Conservation (phyloP, 306 rosid genomes). For the Aeschynomene evenia region DNA sequence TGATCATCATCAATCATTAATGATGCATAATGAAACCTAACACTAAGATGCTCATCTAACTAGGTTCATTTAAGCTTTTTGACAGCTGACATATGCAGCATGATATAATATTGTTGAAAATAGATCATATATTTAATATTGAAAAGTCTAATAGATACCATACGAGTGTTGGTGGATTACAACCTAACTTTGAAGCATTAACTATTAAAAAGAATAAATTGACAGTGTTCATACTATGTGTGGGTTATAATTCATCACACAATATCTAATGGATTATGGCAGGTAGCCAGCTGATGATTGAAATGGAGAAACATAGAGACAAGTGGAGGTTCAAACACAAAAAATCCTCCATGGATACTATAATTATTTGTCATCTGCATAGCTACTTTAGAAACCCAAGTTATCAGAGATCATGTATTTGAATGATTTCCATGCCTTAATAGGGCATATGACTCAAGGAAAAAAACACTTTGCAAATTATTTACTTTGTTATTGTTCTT, state of each 20-base stretch:
- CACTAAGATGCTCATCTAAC: not conserved
- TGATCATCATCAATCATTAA: not conserved
- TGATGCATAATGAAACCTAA: not conserved
- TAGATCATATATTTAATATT: not conserved
- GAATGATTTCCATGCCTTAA: not conserved
- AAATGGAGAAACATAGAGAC: not conserved
- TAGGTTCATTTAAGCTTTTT: not conserved
- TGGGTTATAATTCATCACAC: not conserved
- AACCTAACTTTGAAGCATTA: not conserved
- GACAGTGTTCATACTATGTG: not conserved
- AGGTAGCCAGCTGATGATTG: not conserved
- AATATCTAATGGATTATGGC: not conserved
- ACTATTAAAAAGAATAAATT: not conserved
- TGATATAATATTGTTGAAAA: too few relatives aligned
- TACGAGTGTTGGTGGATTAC: not conserved
- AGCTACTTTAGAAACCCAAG: not conserved
- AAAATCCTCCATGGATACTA: not conserved
- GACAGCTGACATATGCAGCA: not conserved
- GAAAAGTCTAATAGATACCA: not conserved
- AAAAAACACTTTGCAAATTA: slow-evolving; percentile 7
- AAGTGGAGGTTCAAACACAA: not conserved
- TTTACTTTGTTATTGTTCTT: not conserved
- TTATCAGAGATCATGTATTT: not conserved
- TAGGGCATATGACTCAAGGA: not conserved
- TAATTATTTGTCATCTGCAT: not conserved